These are phyloP conservation scores for Omphalea diandra DNA, from an alignment of 441 rosid species.

Conservation along the genomic window DNA sequence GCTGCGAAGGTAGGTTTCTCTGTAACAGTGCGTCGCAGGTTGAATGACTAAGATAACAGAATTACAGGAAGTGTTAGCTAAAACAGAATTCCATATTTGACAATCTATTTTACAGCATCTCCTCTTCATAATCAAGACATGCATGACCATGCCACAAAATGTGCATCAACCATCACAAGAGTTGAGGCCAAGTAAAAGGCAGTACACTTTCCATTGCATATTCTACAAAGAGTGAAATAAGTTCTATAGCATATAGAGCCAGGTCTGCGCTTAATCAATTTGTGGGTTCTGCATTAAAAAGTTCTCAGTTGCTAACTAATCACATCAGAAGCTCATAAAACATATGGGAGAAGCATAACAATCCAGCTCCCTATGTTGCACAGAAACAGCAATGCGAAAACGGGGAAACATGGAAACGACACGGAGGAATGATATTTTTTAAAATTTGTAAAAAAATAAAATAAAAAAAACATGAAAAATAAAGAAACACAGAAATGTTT, in stretches of 20 bases:
- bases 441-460: no score
- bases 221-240: not conserved
- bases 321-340: not conserved
- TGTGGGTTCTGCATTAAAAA: not conserved
- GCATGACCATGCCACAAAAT: not conserved
- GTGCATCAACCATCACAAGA: not conserved
- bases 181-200: not conserved
- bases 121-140: not conserved
- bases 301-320: not conserved
- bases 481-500: no score
- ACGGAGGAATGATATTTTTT: no score
- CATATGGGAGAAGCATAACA: not conserved
- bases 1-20: conserved; percentile 39
- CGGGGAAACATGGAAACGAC: no score
- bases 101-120: not conserved
- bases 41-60: conserved; percentile 54
- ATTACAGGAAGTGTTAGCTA: not conserved
- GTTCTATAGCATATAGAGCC: not conserved
- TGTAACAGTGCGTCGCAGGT: conserved; percentile 54
- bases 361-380: not conserved
- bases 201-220: not conserved
- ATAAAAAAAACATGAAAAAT: no score
- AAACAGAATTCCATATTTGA: not conserved
- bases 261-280: not conserved
- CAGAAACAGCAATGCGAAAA: no score